A percentile compares a stretch with the other conserved stretches of the same genome.
Conservation (phyloP, 2,329 filamentous ascomycete species). For the Colletotrichum spinosum region DNA sequence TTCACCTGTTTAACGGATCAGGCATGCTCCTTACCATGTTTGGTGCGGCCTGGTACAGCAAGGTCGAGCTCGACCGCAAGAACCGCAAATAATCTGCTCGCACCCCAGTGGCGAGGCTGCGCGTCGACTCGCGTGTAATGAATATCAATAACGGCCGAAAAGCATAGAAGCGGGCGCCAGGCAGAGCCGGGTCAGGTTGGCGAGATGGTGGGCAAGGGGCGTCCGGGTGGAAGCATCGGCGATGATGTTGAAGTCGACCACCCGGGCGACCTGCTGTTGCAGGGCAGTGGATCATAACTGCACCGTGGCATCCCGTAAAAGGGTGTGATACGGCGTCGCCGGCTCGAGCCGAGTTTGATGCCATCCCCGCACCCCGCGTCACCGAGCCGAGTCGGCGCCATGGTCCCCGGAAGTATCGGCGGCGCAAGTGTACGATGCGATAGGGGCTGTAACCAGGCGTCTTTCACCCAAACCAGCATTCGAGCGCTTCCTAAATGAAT, state of each 20-base stretch:
- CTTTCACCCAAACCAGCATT: constrained; percentile 19
- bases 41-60: constrained; percentile 69
- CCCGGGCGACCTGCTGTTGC: background rate
- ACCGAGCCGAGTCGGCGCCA: constrained; percentile 9
- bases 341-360: constrained; percentile 18
- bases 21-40: constrained; percentile 66
- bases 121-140: constrained; percentile 25
- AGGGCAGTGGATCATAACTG: background rate
- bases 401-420: background rate
- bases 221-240: constrained; percentile 19
- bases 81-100: constrained; percentile 36
- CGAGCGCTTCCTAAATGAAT: constrained; percentile 12
- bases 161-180: constrained; percentile 24
- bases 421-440: constrained; percentile 30
- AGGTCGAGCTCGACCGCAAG: constrained; percentile 65
- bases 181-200: constrained; percentile 19
- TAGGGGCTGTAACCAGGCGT: constrained; percentile 13
- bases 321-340: constrained; percentile 1
- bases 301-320: constrained; percentile 4
- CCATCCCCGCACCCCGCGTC: background rate
- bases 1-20: constrained; percentile 65
- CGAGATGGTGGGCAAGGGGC: constrained; percentile 12
- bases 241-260: background rate
- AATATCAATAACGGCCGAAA: constrained; percentile 37
- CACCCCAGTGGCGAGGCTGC: constrained; percentile 6